Evolutionary conservation across 495 filamentous ascomycete genomes (phyloP).

Genomic region (Acidomyces sp.): DNA sequence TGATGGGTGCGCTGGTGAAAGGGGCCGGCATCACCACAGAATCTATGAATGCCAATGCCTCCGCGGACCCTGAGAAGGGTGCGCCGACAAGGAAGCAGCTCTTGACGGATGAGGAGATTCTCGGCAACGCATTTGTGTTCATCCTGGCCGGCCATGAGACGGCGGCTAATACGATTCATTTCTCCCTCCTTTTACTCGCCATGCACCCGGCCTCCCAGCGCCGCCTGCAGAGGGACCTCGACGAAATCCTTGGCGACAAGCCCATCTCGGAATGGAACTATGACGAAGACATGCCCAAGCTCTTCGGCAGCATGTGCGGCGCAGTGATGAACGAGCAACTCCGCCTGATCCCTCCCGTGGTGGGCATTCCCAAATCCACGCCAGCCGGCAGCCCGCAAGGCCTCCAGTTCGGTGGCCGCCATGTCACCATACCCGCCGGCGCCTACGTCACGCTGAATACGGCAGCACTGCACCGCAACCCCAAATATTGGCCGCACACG

Average conservation of each 20-base stretch:
- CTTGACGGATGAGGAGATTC: constrained; percentile 45
- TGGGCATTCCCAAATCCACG: constrained; percentile 48
- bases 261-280: constrained; percentile 49
- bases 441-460: constrained; percentile 35
- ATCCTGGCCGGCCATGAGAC: constrained; percentile 63
- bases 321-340: constrained; percentile 58
- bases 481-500: constrained; percentile 39
- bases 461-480: constrained; percentile 45
- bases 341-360: constrained; percentile 47
- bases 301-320: constrained; percentile 49
- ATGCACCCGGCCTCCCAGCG: constrained; percentile 43
- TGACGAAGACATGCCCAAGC: constrained; percentile 40
- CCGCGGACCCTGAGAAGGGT: constrained; percentile 14
- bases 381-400: constrained; percentile 34
- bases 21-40: constrained; percentile 25
- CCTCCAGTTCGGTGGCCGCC: constrained; percentile 38
- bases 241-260: constrained; percentile 38
- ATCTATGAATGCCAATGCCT: constrained; percentile 2
- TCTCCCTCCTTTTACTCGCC: constrained; percentile 47
- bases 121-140: constrained; percentile 60
- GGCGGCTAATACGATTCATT: constrained; percentile 53
- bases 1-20: constrained; percentile 41
- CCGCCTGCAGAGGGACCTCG: constrained; percentile 48
- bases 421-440: constrained; percentile 37
- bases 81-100: constrained; percentile 21